Conservation (phyloP, 1,139 yeast genomes). For the Suhomyces ambrosiae region DNA sequence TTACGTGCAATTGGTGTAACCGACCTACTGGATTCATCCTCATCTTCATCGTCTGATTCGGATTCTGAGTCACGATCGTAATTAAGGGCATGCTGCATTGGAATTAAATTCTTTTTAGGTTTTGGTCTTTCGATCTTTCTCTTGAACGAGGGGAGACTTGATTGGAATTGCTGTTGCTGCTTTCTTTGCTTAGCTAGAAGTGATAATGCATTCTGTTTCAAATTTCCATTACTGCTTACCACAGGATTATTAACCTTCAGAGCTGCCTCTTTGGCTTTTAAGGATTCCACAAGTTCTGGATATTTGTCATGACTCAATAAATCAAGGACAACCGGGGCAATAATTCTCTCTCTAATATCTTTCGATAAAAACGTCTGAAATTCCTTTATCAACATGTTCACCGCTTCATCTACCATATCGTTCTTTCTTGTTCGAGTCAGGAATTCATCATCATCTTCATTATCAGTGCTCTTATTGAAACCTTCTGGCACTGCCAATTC, state of each 20-base stretch:
- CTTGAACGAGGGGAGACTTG: constrained; percentile 44
- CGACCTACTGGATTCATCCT: constrained; percentile 45
- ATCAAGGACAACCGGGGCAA: constrained; percentile 71
- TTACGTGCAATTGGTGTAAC: constrained; percentile 40
- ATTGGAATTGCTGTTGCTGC: constrained; percentile 33
- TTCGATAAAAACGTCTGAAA: constrained; percentile 63
- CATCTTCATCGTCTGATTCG: constrained; percentile 40
- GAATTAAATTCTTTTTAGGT: constrained; percentile 43
- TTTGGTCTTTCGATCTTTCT: constrained; percentile 32
- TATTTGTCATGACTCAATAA: constrained; percentile 61
- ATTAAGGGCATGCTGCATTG: constrained; percentile 75
- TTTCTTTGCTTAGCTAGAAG: constrained; percentile 30
- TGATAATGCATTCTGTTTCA: constrained; percentile 30
- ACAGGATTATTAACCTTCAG: constrained; percentile 21
- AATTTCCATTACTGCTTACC: constrained; percentile 17
- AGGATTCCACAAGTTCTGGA: constrained; percentile 53
- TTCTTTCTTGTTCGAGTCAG: constrained; percentile 15
- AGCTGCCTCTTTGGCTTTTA: constrained; percentile 38
- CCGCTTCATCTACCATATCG: constrained; percentile 58
- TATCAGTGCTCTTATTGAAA: constrained; percentile 12
- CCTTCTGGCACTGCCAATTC: constrained; percentile 52
- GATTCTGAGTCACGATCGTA: constrained; percentile 47
- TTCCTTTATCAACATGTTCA: constrained; percentile 60
- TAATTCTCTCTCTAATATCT: constrained; percentile 73
- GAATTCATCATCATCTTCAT: constrained; percentile 12